These are phyloP conservation scores for Cercospora sp. DNA, from an alignment of 2,329 filamentous ascomycete species.

Conservation along the genomic window DNA sequence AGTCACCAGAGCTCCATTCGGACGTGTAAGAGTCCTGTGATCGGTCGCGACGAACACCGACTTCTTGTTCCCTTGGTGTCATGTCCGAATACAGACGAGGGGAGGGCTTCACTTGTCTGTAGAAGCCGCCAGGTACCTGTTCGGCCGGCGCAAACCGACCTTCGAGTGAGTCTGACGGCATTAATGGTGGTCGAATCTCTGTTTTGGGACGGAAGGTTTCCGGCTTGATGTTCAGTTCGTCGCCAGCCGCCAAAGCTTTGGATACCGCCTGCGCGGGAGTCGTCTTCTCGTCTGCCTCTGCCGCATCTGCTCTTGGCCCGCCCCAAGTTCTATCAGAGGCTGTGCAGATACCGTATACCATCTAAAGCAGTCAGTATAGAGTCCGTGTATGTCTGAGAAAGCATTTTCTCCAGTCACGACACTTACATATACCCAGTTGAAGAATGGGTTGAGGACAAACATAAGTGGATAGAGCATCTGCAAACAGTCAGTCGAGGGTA, in stretches of 20 bases:
- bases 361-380: slow-evolving; percentile 58
- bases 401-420: too few species aligned
- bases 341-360: slow-evolving; percentile 95
- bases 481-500: not conserved
- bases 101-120: slow-evolving; percentile 69
- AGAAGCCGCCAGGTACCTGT: slow-evolving; percentile 66
- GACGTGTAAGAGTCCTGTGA: slow-evolving; percentile 63
- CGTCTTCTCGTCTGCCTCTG: slow-evolving; percentile 70
- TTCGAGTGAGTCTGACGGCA: slow-evolving; percentile 72
- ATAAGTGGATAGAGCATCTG: slow-evolving; percentile 71
- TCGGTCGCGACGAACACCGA: slow-evolving; percentile 24
- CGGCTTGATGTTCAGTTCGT: slow-evolving; percentile 86
- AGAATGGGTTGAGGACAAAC: slow-evolving; percentile 93
- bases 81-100: slow-evolving; percentile 57
- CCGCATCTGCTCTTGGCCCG: slow-evolving; percentile 86
- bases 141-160: slow-evolving; percentile 75
- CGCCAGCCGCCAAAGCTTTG: slow-evolving; percentile 72
- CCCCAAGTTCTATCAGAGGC: slow-evolving; percentile 95
- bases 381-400: not conserved
- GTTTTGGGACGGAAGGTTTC: slow-evolving; percentile 70
- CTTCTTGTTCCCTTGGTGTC: slow-evolving; percentile 43
- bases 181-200: slow-evolving; percentile 59
- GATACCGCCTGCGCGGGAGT: slow-evolving; percentile 83
- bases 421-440: slow-evolving; percentile 76
- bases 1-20: slow-evolving; percentile 54